A percentile compares a stretch with the other conserved stretches of the same genome.
phyloP scores from a whole-genome alignment of 768 basidiomycete species.

The Pulveroboletus frians region DNA sequence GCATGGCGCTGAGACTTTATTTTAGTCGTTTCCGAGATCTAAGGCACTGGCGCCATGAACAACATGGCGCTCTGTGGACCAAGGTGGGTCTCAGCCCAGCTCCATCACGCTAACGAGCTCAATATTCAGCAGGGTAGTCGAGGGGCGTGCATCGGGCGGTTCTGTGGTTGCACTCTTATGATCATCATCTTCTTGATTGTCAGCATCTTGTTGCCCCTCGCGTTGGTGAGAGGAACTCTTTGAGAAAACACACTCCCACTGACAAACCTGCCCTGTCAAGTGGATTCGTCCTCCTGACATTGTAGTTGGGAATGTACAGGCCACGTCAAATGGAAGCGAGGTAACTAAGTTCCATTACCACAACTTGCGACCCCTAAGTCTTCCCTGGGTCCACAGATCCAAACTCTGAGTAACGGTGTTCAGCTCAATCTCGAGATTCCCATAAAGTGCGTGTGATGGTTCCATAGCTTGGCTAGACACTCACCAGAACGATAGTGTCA shows the following conservation, averaged over 20 bases:
- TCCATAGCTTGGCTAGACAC: background rate
- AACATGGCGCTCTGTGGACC: conserved; percentile 65
- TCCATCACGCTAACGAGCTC: background rate
- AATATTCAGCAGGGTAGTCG: conserved; percentile 47
- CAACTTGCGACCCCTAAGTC: conserved; percentile 17
- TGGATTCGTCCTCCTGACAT: conserved; percentile 76
- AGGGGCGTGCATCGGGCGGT: conserved; percentile 56
- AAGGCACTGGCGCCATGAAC: conserved; percentile 49
- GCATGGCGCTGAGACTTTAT: conserved; percentile 6
- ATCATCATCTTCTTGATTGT: conserved; percentile 58
- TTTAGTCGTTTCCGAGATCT: conserved; percentile 30
- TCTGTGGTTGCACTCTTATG: conserved; percentile 74
- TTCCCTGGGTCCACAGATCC: conserved; percentile 28
- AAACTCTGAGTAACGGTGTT: conserved; percentile 40
- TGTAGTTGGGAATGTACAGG: conserved; percentile 44
- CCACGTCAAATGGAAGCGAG: conserved; percentile 37
- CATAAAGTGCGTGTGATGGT: conserved; percentile 47
- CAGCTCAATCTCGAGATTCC: conserved; percentile 58
- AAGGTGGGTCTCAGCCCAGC: conserved; percentile 36
- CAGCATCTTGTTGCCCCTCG: conserved; percentile 60
- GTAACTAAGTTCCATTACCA: conserved; percentile 32
- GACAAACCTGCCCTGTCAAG: conserved; percentile 33
- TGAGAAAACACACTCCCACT: background rate
- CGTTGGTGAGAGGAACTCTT: conserved; percentile 45
- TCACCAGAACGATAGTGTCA: conserved; percentile 45